Conservation (phyloP, 805 yeast genomes). For the Yarrowia phangngaensis region DNA sequence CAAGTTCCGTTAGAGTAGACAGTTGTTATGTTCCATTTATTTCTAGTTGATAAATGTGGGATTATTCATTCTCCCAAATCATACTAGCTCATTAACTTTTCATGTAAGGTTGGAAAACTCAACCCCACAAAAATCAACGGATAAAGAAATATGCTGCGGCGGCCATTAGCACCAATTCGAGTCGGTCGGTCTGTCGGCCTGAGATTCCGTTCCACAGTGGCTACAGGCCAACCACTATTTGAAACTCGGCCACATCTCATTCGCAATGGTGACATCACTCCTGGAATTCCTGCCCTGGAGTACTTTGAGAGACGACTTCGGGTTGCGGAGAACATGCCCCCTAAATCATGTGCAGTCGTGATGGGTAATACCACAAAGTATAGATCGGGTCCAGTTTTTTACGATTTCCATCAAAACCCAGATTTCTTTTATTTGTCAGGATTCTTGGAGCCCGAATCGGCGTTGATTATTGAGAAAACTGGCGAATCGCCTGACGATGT, state of each 20-base stretch:
- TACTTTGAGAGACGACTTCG: conserved; percentile 66
- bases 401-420: conserved; percentile 88
- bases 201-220: conserved; percentile 8
- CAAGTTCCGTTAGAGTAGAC: too few species aligned
- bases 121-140: too few species aligned
- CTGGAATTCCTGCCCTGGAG: conserved; percentile 81
- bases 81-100: too few species aligned
- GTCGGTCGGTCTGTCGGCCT: not conserved
- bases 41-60: too few species aligned
- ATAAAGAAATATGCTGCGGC: too few species aligned
- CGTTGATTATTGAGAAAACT: conserved; percentile 50
- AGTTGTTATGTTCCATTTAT: too few species aligned
- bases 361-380: conserved; percentile 69
- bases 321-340: conserved; percentile 57
- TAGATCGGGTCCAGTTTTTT: conserved; percentile 87
- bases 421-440: conserved; percentile 86
- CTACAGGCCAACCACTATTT: conserved; percentile 81
- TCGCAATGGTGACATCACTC: conserved; percentile 74
- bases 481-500: conserved; percentile 40
- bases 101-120: too few species aligned
- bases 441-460: conserved; percentile 83
- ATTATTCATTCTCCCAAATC: too few species aligned
- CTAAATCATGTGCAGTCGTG: conserved; percentile 64
- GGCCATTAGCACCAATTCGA: not conserved
- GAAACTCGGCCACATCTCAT: conserved; percentile 81